Base-by-base conservation (phyloP, 495 filamentous ascomycete genomes). In the Xylaria scruposa region DNA sequence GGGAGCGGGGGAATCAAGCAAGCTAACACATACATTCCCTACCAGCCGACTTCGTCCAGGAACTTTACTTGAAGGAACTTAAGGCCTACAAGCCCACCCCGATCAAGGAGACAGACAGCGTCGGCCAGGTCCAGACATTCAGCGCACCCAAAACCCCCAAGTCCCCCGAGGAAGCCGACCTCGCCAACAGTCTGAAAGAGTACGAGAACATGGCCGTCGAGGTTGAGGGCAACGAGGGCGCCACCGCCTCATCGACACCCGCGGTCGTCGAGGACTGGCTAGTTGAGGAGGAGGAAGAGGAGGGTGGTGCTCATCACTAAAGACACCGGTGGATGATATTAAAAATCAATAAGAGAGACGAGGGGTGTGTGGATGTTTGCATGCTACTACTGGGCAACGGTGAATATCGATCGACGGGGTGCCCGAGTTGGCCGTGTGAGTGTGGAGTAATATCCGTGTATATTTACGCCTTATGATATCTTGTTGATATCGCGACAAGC, bases 151-250 rank as follows among this genome's bases (percentile, higher is more conserved):
- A 92, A 80, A 77, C 94, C 13, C 95, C 96, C 73, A 85, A 86
- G 80, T 94, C 93, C 33, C 96, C 96, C 78, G 95, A 97, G 83
- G 95, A 98, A 87, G 84, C 90, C 83, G 93, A 96, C 83, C 90
- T 98, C 58, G 93, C 94, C 77, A 90, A 88, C 79, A 94, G 95
- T 80, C 81, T 99, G 80, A 92, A 95, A 86, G 88, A 91, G 73
- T 99, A 99, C 88, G 94, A 98, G 89, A 85, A 83, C 76, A 92
- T 94, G 87, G 88, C 91, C 69, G 95, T 98, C 69, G 96, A 99
- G 84, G 90, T 98, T 75, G 96, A 99, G 87, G 95, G 95, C 70
- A 91, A 94, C 84, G 93, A 86, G 72, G 79, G 74, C 38, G 75
- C 69, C 58, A 72, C 77, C 44, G 79, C 79, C 70, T 73, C 70